These are phyloP conservation scores for Chamaecyparis obtusa DNA, from an alignment of 75 land plant genomes.

Conservation along the genomic window DNA sequence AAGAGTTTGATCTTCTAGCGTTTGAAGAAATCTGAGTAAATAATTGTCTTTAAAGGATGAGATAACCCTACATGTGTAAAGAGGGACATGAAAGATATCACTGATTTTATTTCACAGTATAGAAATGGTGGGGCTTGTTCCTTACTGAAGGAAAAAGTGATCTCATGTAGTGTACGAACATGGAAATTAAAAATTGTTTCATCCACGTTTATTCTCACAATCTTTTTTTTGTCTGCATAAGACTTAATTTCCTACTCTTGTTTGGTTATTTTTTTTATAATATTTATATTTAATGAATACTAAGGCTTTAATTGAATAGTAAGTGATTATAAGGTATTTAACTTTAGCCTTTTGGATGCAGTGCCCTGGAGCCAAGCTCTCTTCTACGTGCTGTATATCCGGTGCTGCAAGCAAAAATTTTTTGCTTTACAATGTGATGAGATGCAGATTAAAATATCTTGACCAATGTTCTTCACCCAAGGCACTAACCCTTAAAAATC, in stretches of 20 bases:
- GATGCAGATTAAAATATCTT: no score
- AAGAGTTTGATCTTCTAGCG: background rate
- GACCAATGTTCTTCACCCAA: no score
- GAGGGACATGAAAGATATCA: background rate
- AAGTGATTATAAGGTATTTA: background rate
- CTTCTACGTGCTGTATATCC: slow-evolving; percentile 93
- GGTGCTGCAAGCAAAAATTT: no score
- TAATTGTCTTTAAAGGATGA: background rate
- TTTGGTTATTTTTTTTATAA: background rate
- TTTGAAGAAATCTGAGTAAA: background rate
- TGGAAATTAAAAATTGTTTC: background rate
- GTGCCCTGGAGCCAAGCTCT: slow-evolving; percentile 91
- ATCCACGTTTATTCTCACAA: background rate
- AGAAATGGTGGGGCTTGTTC: background rate
- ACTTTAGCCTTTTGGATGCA: slow-evolving; percentile 22
- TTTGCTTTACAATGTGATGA: no score
- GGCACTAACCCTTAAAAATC: no score
- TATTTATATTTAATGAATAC: background rate
- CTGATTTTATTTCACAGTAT: background rate
- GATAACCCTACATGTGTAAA: background rate
- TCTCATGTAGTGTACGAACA: background rate
- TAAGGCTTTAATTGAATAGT: background rate
- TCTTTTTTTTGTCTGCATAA: background rate
- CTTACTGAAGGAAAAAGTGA: background rate
- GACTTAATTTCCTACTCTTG: background rate